These are phyloP conservation scores for Podospora pseudoanserina DNA, from an alignment of 495 filamentous ascomycete genomes.

Conservation along the genomic window DNA sequence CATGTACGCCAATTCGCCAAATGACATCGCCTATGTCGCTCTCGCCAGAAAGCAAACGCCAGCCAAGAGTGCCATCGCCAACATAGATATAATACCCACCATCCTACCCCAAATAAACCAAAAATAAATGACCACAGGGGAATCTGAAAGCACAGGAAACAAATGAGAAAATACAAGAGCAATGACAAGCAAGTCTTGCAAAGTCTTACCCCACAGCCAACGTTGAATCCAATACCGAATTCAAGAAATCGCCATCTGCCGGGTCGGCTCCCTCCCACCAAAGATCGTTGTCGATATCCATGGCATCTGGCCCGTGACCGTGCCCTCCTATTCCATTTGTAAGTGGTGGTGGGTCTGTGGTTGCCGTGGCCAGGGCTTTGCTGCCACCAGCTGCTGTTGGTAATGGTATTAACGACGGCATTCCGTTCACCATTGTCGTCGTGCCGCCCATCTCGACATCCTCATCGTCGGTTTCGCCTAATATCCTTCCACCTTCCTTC, in stretches of 20 bases:
- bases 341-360: slow-evolving; percentile 20
- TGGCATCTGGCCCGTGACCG: slow-evolving; percentile 43
- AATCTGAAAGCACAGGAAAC: slow-evolving; percentile 7
- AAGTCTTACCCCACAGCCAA: slow-evolving; percentile 32
- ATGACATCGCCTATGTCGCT: not conserved
- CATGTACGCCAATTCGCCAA: not conserved
- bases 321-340: slow-evolving; percentile 35
- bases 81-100: not conserved
- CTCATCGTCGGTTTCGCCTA: slow-evolving; percentile 18
- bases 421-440: not conserved
- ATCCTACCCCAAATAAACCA: not conserved
- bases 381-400: not conserved
- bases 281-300: slow-evolving; percentile 64
- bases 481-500: slow-evolving; percentile 33
- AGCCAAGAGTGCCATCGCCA: not conserved
- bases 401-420: not conserved
- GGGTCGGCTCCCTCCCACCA: slow-evolving; percentile 70
- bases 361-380: slow-evolving; percentile 23
- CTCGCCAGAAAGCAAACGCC: not conserved
- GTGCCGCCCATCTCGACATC: slow-evolving; percentile 36
- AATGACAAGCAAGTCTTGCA: not conserved
- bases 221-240: slow-evolving; percentile 63
- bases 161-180: not conserved
- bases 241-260: slow-evolving; percentile 60
- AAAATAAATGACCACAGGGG: not conserved